Percentiles rank a stretch among this genome's conserved stretches.
These are phyloP conservation scores for Ascochyta pisi DNA, from an alignment of 2,329 filamentous ascomycete species.

Conservation along the genomic window DNA sequence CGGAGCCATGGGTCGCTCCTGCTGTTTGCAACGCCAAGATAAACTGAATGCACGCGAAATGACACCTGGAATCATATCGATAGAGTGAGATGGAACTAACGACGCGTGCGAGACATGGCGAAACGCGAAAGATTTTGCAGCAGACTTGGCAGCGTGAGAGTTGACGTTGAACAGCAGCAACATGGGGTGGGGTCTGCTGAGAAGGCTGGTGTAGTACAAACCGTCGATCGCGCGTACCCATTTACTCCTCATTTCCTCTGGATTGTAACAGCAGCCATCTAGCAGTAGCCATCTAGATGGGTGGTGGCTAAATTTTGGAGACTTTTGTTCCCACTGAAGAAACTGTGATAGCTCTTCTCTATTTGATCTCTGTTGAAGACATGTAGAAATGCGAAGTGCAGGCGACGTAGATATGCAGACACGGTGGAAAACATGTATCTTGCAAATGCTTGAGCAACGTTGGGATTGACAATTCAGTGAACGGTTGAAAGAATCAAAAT, in stretches of 20 bases:
- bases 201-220: constrained; percentile 18
- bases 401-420: not conserved
- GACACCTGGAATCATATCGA: constrained; percentile 7
- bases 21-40: constrained; percentile 7
- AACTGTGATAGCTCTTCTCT: not conserved
- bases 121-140: constrained; percentile 8
- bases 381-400: not conserved
- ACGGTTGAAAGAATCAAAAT: not conserved
- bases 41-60: not conserved
- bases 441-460: not conserved
- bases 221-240: not conserved
- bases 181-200: constrained; percentile 20
- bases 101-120: constrained; percentile 9
- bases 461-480: not conserved
- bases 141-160: constrained; percentile 14
- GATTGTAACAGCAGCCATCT: not conserved
- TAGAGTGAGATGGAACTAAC: not conserved
- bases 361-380: not conserved
- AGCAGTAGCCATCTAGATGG: not conserved
- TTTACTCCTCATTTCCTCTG: not conserved
- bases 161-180: constrained; percentile 11
- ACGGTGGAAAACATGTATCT: not conserved
- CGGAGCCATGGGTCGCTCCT: constrained; percentile 8
- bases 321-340: not conserved
- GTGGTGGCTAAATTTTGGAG: too few species aligned